These are phyloP conservation scores for Cyberlindnera nakhonratchasimensis DNA, from an alignment of 805 yeast genomes.

Conservation along the genomic window DNA sequence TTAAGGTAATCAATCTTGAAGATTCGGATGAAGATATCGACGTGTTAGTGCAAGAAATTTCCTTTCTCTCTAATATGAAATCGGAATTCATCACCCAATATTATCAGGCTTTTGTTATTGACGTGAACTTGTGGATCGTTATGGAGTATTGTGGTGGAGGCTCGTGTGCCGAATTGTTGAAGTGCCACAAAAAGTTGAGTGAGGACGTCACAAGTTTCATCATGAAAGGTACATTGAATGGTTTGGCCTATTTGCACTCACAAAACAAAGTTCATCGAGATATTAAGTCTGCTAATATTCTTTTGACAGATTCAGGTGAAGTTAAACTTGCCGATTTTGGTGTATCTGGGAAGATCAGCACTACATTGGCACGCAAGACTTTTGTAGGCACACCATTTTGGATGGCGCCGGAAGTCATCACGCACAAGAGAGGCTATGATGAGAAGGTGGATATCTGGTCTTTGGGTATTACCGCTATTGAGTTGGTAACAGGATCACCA, in stretches of 20 bases:
- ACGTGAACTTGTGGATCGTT: slow-evolving; percentile 75
- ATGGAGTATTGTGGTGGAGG: slow-evolving; percentile 98
- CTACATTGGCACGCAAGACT: slow-evolving; percentile 64
- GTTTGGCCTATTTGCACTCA: slow-evolving; percentile 71
- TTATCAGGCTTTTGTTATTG: slow-evolving; percentile 59
- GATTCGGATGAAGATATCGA: slow-evolving; percentile 72
- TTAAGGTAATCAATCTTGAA: slow-evolving; percentile 84
- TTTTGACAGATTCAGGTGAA: slow-evolving; percentile 63
- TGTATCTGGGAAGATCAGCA: slow-evolving; percentile 73
- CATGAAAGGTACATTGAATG: slow-evolving; percentile 59
- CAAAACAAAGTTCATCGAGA: slow-evolving; percentile 84
- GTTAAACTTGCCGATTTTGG: slow-evolving; percentile 93
- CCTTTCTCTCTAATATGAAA: slow-evolving; percentile 61
- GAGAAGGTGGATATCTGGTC: slow-evolving; percentile 96
- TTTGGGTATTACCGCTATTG: slow-evolving; percentile 87
- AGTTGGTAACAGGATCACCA: slow-evolving; percentile 76
- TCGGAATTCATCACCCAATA: slow-evolving; percentile 64
- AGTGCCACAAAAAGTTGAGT: slow-evolving; percentile 46
- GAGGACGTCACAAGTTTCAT: slow-evolving; percentile 64
- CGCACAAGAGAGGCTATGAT: slow-evolving; percentile 58
- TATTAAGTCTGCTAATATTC: slow-evolving; percentile 84
- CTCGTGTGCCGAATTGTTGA: slow-evolving; percentile 74
- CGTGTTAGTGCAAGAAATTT: slow-evolving; percentile 71
- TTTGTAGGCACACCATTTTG: slow-evolving; percentile 96
- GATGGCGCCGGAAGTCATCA: slow-evolving; percentile 99